phyloP scores from a whole-genome alignment of 345 rosid genomes.

The Chamaenerion angustifolium region DNA sequence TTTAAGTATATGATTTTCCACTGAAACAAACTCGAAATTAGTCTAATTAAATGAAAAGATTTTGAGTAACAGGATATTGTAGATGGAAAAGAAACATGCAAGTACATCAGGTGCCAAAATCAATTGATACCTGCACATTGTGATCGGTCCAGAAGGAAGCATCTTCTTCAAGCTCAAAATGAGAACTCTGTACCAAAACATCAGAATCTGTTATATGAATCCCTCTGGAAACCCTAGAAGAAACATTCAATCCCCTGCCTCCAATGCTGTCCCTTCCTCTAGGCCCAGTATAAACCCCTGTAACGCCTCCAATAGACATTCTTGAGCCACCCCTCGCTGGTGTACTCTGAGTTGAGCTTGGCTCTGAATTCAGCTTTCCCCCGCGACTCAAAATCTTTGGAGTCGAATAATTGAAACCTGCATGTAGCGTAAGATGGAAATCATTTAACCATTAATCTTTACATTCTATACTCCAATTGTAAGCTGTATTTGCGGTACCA shows the following conservation, averaged over 20 bases:
- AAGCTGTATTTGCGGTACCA: slow-evolving; percentile 1
- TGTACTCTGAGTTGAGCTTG: slow-evolving; percentile 57
- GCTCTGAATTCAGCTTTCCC: slow-evolving; percentile 44
- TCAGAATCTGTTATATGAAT: slow-evolving; percentile 26
- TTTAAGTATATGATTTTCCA: too few species aligned
- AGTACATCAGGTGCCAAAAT: neutral
- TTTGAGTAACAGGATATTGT: too few species aligned
- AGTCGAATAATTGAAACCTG: slow-evolving; percentile 17
- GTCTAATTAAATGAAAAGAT: too few species aligned
- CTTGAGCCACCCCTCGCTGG: slow-evolving; percentile 52
- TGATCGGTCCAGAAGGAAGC: slow-evolving; percentile 75
- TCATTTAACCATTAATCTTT: too few species aligned
- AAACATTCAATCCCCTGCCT: slow-evolving; percentile 35
- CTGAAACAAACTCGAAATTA: too few species aligned
- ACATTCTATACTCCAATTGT: too few species aligned
- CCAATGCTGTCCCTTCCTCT: slow-evolving; percentile 21
- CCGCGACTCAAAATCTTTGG: slow-evolving; percentile 32
- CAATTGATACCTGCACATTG: slow-evolving; percentile 61
- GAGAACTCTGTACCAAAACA: slow-evolving; percentile 29
- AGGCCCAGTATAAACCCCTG: slow-evolving; percentile 15
- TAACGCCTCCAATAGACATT: slow-evolving; percentile 38
- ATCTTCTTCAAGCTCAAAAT: slow-evolving; percentile 67
- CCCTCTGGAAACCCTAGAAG: slow-evolving; percentile 38
- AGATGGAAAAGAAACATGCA: neutral
- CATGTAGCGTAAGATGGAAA: neutral